A percentile compares a stretch with the other conserved stretches of the same genome.
These are phyloP conservation scores for Cenchrus americanus DNA, from an alignment of 176 grass and related monocot genomes.

Conservation along the genomic window DNA sequence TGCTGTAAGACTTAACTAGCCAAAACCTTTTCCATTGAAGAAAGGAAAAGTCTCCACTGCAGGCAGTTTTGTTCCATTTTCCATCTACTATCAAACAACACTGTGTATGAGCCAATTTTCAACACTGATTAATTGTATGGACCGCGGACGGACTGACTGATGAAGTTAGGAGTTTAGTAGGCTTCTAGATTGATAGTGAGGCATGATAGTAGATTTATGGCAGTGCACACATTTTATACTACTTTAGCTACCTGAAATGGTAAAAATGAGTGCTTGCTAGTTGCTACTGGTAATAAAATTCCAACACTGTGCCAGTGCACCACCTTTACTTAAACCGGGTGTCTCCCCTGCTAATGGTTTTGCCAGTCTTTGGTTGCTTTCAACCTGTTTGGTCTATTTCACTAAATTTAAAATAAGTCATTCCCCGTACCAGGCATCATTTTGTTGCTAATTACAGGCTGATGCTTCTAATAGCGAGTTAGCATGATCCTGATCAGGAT, in stretches of 20 bases:
- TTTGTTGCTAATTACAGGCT: neutral
- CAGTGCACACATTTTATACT: too few species aligned
- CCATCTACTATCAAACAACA: neutral
- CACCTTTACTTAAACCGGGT: too few species aligned
- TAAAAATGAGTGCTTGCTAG: too few species aligned
- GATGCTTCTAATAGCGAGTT: neutral
- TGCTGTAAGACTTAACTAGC: neutral
- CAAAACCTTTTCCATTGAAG: neutral
- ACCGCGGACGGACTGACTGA: conserved; percentile 5
- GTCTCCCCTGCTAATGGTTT: neutral
- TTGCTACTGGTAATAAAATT: too few species aligned
- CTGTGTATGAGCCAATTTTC: neutral
- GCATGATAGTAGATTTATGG: too few species aligned
- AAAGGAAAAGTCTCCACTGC: neutral
- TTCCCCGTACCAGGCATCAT: conserved; percentile 11
- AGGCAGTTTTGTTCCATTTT: neutral
- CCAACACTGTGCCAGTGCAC: too few species aligned
- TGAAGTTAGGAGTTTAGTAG: neutral
- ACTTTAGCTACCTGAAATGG: too few species aligned
- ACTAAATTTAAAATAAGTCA: neutral
- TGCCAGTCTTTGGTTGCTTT: neutral
- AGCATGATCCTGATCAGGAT: neutral
- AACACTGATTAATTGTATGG: neutral
- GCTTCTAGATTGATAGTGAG: neutral
- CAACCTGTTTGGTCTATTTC: conserved; percentile 17